Evolutionary conservation across 768 basidiomycete genomes (phyloP), one percentile per base, ranked within the genome.

Genomic region (Coprinopsis cinerea): DNA sequence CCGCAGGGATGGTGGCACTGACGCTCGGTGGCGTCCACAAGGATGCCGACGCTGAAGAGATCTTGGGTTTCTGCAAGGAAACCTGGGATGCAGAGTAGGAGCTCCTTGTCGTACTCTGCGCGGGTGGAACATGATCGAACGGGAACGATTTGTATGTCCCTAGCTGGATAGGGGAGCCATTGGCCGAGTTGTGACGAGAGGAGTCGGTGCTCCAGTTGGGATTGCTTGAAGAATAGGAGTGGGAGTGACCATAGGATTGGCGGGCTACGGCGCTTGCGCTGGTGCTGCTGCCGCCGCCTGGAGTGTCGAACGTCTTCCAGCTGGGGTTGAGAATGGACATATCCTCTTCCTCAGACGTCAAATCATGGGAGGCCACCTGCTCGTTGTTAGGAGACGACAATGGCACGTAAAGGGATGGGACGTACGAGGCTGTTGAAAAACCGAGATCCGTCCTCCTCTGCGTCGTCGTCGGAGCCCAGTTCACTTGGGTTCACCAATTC

Each of bases 401-500:
- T 9, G 17, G 17, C 11, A 10, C 10, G 36, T 6, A 9, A 18
- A 11, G n/a, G n/a, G n/a, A 18, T 17, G 17, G 53, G 44, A 64
- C 67, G 54, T 40, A 68, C 69, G 50, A 59, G 58, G 43, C 47
- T 54, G 36, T 48, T 61, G 37, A 55, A 54, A 15, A 59, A 59
- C 48, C 57, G 56, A 1, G 59, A 55, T 20, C 67, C 66, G 50
- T 64, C 64, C n/a, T 69, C 67, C 39, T 67, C 63, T 49, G 67
- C 66, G 43, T 74, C 72, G 22, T 71, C 67, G 55, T 66, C 65
- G 15, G 68, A 64, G 51, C 61, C 61, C 51, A 77, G 65, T 30
- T 70, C 67, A 22, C 67, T 68, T 10, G 73, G 70, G 53, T 71
- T 69, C 34, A 77, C 73, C 26, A 75, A 61, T 11, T 69, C 71